Conservation (phyloP, 352 stramenopile species). For the Globisporangium spinosum region DNA sequence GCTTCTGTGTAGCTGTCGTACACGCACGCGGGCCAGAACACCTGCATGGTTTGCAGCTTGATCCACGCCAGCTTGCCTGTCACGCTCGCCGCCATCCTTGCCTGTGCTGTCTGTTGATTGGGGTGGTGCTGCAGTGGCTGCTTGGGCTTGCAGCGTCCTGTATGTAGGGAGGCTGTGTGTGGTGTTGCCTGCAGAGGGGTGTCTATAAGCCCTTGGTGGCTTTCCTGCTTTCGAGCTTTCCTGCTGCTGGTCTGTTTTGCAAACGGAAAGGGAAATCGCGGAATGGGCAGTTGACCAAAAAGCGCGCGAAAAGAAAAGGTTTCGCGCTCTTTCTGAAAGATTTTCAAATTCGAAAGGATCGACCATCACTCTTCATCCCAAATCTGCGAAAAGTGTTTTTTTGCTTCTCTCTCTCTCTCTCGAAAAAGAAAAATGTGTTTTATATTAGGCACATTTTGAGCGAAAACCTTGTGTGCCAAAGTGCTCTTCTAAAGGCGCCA, state of each 20-base stretch:
- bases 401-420: too few relatives aligned
- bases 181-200: background rate
- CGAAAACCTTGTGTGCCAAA: background rate
- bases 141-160: background rate
- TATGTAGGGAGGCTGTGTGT: background rate
- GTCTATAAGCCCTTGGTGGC: background rate
- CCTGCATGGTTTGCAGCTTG: constrained; percentile 43
- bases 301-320: constrained; percentile 1
- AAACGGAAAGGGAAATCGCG: constrained; percentile 5
- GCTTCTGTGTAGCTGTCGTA: constrained; percentile 58
- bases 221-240: background rate
- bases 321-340: background rate
- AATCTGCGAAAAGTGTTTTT: too few relatives aligned
- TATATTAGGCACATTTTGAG: background rate
- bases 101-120: background rate
- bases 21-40: constrained; percentile 73
- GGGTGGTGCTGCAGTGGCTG: background rate
- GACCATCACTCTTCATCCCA: background rate
- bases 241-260: background rate
- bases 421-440: too few relatives aligned
- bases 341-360: constrained; percentile 13
- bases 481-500: background rate
- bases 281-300: background rate
- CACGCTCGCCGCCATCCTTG: background rate
- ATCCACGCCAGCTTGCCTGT: constrained; percentile 34